Base-by-base conservation (phyloP, 305 asterid species). In the Fraxinus paxiana region DNA sequence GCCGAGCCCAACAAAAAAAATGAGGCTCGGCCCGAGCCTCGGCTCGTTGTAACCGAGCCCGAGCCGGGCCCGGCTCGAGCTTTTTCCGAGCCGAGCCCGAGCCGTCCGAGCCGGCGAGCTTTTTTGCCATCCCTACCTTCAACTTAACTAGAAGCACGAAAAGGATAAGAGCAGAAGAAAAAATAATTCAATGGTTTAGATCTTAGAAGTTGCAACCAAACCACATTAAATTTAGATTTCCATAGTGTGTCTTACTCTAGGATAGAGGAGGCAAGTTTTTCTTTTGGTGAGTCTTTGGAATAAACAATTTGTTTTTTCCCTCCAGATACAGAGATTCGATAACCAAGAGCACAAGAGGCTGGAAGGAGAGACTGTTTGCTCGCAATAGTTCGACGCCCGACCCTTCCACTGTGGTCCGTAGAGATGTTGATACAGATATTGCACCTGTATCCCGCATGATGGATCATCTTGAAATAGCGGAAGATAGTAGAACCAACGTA, bases 351-450 rank as follows among this genome's bases (percentile, higher is more conserved):
- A 92, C 97, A 26, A 89, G 92, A 85, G 93, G 99, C 73, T 95
- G 97, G 98, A 93, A 90, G 88, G 98, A 93, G 90, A 93, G 90
- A 84, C 88, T 93, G 79, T 93, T 93, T 82, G 83, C 96, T 48
- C 91, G 97, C 71, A 90, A 88, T 85, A 89, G 73, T 77, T 56
- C 91, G 24, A 69, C 82, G 2, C 89, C 75, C 34, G 81, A 48
- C 54, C 37, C 79, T 51, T 84, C 77, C 82, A 72, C 85, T 65
- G 96, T 87, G 82, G 80, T 63, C 63, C 90, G 89, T 82, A 83
- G 86, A 84, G 92, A 85, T 30, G 79, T 84, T 26, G 75, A 80
- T 46, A 79, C 77, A 48, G 85, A 82, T 51, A 74, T 81, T 83
- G 82, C 88, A 67, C 80, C 89, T 79, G 76, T 85, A 48, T 69